Conservation (phyloP, 495 filamentous ascomycete species). For the Podospora sp. region DNA sequence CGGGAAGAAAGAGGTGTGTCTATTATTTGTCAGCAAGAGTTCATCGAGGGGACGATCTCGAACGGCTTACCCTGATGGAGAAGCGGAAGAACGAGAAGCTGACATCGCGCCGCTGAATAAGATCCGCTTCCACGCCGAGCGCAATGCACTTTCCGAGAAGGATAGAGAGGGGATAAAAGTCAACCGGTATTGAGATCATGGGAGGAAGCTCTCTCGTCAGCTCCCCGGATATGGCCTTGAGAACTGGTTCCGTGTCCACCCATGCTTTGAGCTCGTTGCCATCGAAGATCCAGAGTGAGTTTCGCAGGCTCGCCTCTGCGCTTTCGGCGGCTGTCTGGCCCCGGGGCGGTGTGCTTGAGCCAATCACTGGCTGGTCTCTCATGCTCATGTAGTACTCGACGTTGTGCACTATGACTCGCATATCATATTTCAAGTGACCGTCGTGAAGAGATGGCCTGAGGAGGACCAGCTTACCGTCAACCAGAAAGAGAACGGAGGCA, state of each 20-base stretch:
- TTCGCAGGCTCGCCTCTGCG: constrained; percentile 62
- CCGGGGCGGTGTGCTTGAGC: constrained; percentile 28
- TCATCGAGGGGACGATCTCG: background rate
- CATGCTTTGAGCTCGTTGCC: constrained; percentile 80
- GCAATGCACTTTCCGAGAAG: constrained; percentile 83
- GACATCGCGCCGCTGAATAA: constrained; percentile 86
- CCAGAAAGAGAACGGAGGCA: constrained; percentile 89
- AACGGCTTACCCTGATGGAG: constrained; percentile 65
- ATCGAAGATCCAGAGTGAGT: constrained; percentile 95
- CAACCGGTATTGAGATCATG: constrained; percentile 66
- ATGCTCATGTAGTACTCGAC: constrained; percentile 93
- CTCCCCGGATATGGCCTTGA: constrained; percentile 66
- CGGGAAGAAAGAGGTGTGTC: constrained; percentile 89
- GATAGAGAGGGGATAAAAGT: constrained; percentile 94
- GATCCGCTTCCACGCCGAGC: constrained; percentile 86
- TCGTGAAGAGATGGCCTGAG: constrained; percentile 79
- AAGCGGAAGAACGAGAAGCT: constrained; percentile 86
- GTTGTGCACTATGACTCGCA: constrained; percentile 92
- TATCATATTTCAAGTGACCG: constrained; percentile 91
- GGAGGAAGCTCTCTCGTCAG: constrained; percentile 60
- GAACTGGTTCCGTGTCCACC: constrained; percentile 87
- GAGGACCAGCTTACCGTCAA: constrained; percentile 93
- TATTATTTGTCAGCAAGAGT: constrained; percentile 35
- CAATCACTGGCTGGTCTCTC: constrained; percentile 72
- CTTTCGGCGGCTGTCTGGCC: constrained; percentile 31